Evolutionary conservation across 257 asterid species (phyloP).

Genomic region (Nicotiana sylvestris): DNA sequence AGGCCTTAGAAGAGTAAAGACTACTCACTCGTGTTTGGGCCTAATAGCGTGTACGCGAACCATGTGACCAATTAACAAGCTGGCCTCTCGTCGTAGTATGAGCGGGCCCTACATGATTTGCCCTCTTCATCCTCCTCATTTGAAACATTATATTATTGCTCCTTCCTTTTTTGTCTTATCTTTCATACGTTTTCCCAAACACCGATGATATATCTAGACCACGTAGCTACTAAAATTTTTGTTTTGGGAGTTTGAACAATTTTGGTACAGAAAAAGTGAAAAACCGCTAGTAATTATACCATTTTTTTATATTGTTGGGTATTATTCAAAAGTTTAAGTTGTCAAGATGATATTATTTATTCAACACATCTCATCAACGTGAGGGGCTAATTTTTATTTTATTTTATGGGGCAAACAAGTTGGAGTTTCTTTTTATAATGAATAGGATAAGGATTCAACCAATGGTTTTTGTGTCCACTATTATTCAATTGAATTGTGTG

Average conservation of each 20-base stretch:
- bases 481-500: too few relatives aligned
- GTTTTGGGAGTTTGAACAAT: not conserved
- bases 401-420: too few relatives aligned
- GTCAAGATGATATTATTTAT: too few relatives aligned
- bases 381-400: too few relatives aligned
- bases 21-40: not conserved
- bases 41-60: not conserved
- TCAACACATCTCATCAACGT: too few relatives aligned
- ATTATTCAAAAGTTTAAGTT: too few relatives aligned
- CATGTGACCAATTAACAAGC: not conserved
- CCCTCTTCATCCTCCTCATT: not conserved
- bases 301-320: too few relatives aligned
- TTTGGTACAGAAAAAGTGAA: too few relatives aligned
- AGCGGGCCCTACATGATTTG: not conserved
- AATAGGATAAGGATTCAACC: not conserved
- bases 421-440: not conserved
- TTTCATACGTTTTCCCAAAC: not conserved
- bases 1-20: not conserved
- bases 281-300: too few relatives aligned
- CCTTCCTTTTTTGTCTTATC: not conserved
- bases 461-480: not conserved
- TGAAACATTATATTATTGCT: not conserved
- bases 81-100: not conserved
- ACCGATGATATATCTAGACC: not conserved
- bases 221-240: not conserved